phyloP scores from a whole-genome alignment of 2,329 filamentous ascomycete genomes.

The Samsoniella hepiali region DNA sequence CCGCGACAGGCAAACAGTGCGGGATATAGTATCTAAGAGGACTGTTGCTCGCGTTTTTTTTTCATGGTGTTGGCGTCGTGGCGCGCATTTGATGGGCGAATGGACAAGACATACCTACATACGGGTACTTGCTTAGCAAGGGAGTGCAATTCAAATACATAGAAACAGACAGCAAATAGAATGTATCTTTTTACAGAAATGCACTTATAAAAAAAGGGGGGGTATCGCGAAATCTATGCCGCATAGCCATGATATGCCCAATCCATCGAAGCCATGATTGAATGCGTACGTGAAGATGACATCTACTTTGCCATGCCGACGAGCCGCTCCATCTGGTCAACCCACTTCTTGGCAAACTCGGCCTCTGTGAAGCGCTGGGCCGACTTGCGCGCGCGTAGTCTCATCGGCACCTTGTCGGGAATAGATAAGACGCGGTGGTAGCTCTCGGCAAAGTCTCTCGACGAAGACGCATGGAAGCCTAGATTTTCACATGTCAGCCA shows the following conservation, averaged over 20 bases:
- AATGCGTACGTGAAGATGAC: background rate
- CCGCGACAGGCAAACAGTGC: slow-evolving; percentile 70
- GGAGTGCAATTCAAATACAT: background rate
- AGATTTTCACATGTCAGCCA: no score
- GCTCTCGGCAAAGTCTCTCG: slow-evolving; percentile 73
- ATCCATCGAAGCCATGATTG: background rate
- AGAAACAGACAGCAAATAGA: background rate
- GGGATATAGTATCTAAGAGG: slow-evolving; percentile 47
- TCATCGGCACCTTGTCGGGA: slow-evolving; percentile 69
- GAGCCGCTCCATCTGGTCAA: slow-evolving; percentile 68
- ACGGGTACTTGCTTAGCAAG: background rate
- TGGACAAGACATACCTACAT: no score
- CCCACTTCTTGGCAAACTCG: slow-evolving; percentile 78
- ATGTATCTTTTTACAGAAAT: background rate
- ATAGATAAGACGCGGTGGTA: slow-evolving; percentile 75
- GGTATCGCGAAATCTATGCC: slow-evolving; percentile 21
- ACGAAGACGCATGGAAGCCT: slow-evolving; percentile 71
- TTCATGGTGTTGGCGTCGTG: no score
- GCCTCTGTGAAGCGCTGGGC: slow-evolving; percentile 84
- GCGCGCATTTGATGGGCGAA: no score
- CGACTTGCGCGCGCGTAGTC: slow-evolving; percentile 71
- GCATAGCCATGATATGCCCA: background rate
- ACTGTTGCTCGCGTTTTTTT: background rate
- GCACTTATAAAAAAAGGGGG: background rate
- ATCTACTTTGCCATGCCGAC: slow-evolving; percentile 44